Evolutionary conservation across 2,329 filamentous ascomycete genomes (phyloP).

Genomic region (Hymenoscyphus repandus): DNA sequence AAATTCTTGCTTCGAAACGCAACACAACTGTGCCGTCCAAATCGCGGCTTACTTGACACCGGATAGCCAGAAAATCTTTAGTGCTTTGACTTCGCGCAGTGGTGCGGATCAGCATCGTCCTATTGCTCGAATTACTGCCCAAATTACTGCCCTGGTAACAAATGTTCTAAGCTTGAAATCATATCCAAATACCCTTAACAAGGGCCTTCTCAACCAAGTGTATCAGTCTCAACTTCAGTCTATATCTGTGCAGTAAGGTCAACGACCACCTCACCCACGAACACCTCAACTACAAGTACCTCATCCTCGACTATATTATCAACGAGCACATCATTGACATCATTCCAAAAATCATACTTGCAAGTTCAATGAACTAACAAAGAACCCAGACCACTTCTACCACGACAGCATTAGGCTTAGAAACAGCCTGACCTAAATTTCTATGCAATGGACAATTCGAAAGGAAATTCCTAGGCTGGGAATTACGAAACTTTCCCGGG

Average conservation of each 20-base stretch:
- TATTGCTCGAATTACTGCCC: constrained; percentile 42
- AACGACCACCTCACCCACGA: too few species aligned
- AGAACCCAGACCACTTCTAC: too few species aligned
- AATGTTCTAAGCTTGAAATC: constrained; percentile 41
- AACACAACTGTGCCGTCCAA: constrained; percentile 40
- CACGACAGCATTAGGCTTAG: too few species aligned
- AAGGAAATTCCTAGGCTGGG: too few species aligned
- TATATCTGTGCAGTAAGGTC: constrained; percentile 29
- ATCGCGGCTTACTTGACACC: constrained; percentile 44
- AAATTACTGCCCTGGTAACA: constrained; percentile 33
- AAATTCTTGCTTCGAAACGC: constrained; percentile 37
- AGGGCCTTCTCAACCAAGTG: constrained; percentile 34
- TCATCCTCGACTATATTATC: too few species aligned
- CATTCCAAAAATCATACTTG: too few species aligned
- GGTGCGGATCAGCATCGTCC: constrained; percentile 42
- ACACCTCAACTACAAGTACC: too few species aligned
- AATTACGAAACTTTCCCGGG: too few species aligned
- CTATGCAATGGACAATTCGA: too few species aligned
- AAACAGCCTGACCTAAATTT: too few species aligned
- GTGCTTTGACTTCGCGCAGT: constrained; percentile 46
- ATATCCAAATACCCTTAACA: constrained; percentile 38
- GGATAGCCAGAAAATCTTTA: constrained; percentile 44
- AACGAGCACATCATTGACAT: too few species aligned
- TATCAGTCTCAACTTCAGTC: constrained; percentile 34
- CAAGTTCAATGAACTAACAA: too few species aligned